phyloP scores from a whole-genome alignment of 1,284 basidiomycete genomes.

The Cutaneotrichosporon sp. region DNA sequence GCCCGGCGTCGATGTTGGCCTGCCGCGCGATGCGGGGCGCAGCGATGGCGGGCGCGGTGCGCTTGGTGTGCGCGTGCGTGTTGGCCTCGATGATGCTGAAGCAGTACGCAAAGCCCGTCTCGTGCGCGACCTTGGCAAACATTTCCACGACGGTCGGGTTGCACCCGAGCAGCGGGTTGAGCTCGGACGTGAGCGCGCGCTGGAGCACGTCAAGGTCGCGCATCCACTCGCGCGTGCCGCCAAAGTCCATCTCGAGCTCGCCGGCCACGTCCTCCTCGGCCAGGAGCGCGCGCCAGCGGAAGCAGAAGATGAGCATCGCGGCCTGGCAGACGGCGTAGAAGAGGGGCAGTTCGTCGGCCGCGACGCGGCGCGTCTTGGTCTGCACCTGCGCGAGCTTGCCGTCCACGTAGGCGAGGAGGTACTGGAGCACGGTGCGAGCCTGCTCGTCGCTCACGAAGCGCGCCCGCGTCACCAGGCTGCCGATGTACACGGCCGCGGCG shows the following conservation, averaged over 20 bases:
- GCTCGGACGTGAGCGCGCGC: constrained; percentile 73
- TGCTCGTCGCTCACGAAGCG: constrained; percentile 77
- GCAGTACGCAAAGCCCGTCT: constrained; percentile 91
- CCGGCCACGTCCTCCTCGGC: constrained; percentile 62
- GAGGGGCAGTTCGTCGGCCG: constrained; percentile 57
- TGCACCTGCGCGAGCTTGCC: constrained; percentile 72
- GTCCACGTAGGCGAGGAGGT: constrained; percentile 81
- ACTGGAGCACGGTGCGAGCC: constrained; percentile 72
- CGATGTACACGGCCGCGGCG: constrained; percentile 89
- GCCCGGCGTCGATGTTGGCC: constrained; percentile 63
- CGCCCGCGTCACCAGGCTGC: constrained; percentile 88
- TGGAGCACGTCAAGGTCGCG: constrained; percentile 76
- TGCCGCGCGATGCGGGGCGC: constrained; percentile 46
- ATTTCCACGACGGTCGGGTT: constrained; percentile 87
- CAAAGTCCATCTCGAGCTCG: constrained; percentile 55
- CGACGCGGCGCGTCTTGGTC: constrained; percentile 7
- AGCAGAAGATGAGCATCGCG: constrained; percentile 96
- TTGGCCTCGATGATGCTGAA: constrained; percentile 91
- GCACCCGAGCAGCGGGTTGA: constrained; percentile 92
- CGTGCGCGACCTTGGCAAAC: constrained; percentile 90
- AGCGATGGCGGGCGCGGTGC: constrained; percentile 15
- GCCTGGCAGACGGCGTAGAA: constrained; percentile 95
- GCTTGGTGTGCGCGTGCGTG: constrained; percentile 32
- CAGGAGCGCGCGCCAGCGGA: constrained; percentile 72
- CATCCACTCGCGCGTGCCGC: constrained; percentile 70